phyloP scores from a whole-genome alignment of 2,329 filamentous ascomycete genomes.

The Penicillium aurantiogriseum region DNA sequence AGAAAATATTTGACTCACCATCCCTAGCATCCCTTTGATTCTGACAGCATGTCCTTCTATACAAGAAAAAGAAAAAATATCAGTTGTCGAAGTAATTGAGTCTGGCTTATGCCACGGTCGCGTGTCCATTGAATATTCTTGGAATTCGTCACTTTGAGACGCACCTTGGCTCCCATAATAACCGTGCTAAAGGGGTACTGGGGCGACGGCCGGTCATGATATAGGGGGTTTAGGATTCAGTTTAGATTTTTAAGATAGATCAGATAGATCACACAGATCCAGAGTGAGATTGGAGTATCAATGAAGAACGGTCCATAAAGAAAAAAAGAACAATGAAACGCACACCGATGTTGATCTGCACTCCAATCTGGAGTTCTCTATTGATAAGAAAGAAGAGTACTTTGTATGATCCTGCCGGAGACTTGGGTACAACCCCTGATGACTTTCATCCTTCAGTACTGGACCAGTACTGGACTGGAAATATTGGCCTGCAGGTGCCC shows the following conservation, averaged over 20 bases:
- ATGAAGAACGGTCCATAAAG: background rate
- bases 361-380: background rate
- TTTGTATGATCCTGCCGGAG: background rate
- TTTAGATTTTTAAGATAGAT: background rate
- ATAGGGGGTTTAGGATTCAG: background rate
- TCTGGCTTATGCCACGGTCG: constrained; percentile 1
- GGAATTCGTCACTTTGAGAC: constrained; percentile 10
- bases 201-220: constrained; percentile 15
- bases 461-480: background rate
- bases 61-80: background rate
- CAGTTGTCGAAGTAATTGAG: background rate
- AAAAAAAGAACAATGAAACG: background rate
- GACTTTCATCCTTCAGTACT: background rate
- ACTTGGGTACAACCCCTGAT: background rate
- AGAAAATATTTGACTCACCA: constrained; percentile 28
- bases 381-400: background rate
- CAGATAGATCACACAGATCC: no score
- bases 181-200: constrained; percentile 27
- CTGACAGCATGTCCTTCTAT: constrained; percentile 19
- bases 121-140: background rate
- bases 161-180: constrained; percentile 36
- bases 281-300: background rate
- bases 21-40: constrained; percentile 22
- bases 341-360: constrained; percentile 6
- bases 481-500: constrained; percentile 6